phyloP scores from a whole-genome alignment of 768 basidiomycete species.

The Lentinula detonsa region DNA sequence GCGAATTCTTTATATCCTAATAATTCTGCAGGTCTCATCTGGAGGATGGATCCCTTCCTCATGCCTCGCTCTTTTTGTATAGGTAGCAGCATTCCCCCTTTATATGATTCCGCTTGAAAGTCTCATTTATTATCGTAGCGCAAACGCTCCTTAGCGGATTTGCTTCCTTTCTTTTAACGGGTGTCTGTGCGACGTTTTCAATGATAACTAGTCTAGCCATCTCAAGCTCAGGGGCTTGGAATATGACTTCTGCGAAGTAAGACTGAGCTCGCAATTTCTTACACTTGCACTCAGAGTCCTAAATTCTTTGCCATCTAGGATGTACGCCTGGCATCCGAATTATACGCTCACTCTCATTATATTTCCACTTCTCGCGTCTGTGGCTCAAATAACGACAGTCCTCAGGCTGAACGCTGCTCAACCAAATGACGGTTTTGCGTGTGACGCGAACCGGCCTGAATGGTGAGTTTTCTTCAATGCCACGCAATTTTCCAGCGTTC shows the following conservation, averaged over 20 bases:
- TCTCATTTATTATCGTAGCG: constrained; percentile 18
- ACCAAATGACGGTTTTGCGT: constrained; percentile 48
- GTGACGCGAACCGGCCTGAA: constrained; percentile 50
- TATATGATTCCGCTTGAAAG: not conserved
- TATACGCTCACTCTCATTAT: constrained; percentile 39
- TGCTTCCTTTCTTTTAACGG: constrained; percentile 37
- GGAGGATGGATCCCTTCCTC: constrained; percentile 51
- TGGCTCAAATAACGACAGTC: constrained; percentile 35
- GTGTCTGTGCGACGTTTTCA: constrained; percentile 36
- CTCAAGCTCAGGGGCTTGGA: constrained; percentile 36
- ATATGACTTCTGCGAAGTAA: constrained; percentile 20
- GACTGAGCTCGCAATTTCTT: constrained; percentile 13
- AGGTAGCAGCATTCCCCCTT: constrained; percentile 25
- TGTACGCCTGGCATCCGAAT: constrained; percentile 41
- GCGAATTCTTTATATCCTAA: constrained; percentile 1
- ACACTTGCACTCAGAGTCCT: not conserved
- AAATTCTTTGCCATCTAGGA: constrained; percentile 21
- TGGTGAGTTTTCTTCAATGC: constrained; percentile 36
- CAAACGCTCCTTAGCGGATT: constrained; percentile 39
- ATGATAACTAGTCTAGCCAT: constrained; percentile 35
- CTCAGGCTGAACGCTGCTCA: constrained; percentile 37
- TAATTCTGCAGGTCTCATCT: constrained; percentile 47
- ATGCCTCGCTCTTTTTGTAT: constrained; percentile 60
- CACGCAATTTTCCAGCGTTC: constrained; percentile 1
- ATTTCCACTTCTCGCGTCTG: constrained; percentile 42